Conservation (phyloP, 306 rosid species). For the Trichosanthes truncata region DNA sequence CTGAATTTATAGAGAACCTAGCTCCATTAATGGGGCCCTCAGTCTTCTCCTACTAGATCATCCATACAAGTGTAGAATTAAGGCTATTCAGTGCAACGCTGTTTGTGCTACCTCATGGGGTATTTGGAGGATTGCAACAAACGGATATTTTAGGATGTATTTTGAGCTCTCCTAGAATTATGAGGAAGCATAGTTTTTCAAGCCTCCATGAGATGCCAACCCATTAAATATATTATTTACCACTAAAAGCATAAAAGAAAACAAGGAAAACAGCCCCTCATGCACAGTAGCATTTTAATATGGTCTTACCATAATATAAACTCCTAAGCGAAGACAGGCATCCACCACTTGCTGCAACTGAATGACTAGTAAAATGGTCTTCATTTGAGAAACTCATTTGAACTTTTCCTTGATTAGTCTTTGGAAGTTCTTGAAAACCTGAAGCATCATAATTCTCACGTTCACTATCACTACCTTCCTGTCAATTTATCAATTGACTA, state of each 20-base stretch:
- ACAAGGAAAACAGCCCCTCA: not conserved
- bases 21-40: not conserved
- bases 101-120: not conserved
- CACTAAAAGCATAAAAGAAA: not conserved
- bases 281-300: not conserved
- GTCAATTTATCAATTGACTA: slow-evolving; percentile 16
- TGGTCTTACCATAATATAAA: slow-evolving; percentile 44
- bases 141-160: not conserved
- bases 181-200: not conserved
- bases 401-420: slow-evolving; percentile 43
- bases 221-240: not conserved
- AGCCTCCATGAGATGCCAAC: not conserved
- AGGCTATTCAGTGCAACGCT: not conserved
- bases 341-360: slow-evolving; percentile 42
- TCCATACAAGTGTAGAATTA: not conserved
- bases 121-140: not conserved
- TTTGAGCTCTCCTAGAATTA: not conserved
- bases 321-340: slow-evolving; percentile 51
- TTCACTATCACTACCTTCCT: slow-evolving; percentile 69
- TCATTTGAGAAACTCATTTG: slow-evolving; percentile 34
- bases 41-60: not conserved
- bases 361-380: slow-evolving; percentile 34
- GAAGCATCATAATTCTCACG: slow-evolving; percentile 52
- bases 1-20: not conserved
- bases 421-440: slow-evolving; percentile 32